Evolutionary conservation across 129 eudicot genomes (phyloP).

Genomic region (Centaurea solstitialis): DNA sequence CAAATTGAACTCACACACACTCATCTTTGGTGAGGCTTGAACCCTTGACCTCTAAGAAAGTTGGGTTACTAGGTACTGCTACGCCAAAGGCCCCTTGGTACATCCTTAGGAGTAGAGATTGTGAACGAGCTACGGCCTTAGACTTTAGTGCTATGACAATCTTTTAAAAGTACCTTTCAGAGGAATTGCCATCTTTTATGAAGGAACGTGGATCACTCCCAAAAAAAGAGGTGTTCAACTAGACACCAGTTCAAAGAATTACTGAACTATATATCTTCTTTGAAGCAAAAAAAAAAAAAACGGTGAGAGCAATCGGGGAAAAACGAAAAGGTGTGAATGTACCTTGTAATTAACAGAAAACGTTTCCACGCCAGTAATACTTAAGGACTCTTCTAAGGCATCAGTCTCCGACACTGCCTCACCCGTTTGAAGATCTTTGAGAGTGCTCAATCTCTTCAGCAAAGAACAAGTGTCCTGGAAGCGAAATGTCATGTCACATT

Average conservation of each 20-base stretch:
- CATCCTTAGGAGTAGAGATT: background rate
- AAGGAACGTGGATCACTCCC: background rate
- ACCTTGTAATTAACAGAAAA: constrained; percentile 94
- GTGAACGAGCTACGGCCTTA: background rate
- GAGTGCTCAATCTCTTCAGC: constrained; percentile 72
- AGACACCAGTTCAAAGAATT: background rate
- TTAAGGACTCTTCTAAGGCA: constrained; percentile 71
- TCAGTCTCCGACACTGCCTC: constrained; percentile 44
- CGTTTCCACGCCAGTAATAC: constrained; percentile 91
- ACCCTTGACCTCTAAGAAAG: too few relatives aligned
- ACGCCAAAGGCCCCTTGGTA: background rate
- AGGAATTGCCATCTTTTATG: background rate
- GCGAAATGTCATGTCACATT: background rate
- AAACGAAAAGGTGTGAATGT: constrained; percentile 5
- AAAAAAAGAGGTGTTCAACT: background rate
- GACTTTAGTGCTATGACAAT: background rate
- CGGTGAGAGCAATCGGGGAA: background rate
- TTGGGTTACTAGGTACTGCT: too few relatives aligned
- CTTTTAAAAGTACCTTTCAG: background rate
- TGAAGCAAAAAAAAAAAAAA: background rate
- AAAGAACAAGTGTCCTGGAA: constrained; percentile 80
- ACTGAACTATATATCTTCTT: background rate
- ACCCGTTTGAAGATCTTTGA: constrained; percentile 75
- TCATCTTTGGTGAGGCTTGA: too few relatives aligned
- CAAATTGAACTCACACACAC: background rate